These are phyloP conservation scores for Carex myosuroides DNA, from an alignment of 176 grass and related monocot genomes.

Conservation along the genomic window DNA sequence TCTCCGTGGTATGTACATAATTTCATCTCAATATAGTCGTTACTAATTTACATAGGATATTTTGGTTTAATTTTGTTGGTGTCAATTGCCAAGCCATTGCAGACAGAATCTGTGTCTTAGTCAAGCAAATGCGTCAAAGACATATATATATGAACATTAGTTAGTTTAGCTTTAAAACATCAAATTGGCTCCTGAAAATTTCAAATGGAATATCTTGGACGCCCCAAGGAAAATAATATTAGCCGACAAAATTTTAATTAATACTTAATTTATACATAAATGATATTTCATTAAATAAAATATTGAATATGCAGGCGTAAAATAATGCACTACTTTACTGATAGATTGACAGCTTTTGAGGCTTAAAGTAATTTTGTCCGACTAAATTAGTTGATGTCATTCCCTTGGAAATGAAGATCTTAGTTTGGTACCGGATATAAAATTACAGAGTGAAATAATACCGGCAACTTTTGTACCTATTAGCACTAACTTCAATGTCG, in stretches of 20 bases:
- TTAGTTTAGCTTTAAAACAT: background rate
- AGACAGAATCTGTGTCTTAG: background rate
- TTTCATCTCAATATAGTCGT: background rate
- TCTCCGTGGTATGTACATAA: slow-evolving; percentile 41
- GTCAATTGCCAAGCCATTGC: background rate
- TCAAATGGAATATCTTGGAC: too few relatives aligned
- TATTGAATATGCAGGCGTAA: too few relatives aligned
- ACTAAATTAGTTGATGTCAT: background rate
- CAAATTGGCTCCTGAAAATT: too few relatives aligned
- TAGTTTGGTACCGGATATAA: background rate
- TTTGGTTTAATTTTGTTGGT: background rate
- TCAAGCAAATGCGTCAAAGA: background rate
- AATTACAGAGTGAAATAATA: background rate
- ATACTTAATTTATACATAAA: too few relatives aligned
- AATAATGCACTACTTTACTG: too few relatives aligned
- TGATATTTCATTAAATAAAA: too few relatives aligned
- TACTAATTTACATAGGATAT: background rate
- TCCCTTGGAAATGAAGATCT: slow-evolving; percentile 21
- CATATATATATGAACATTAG: background rate
- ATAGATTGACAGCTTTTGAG: too few relatives aligned
- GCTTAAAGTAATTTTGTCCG: too few relatives aligned
- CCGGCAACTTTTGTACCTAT: slow-evolving; percentile 19
- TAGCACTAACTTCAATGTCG: slow-evolving; percentile 7
- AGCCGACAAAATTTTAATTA: too few relatives aligned
- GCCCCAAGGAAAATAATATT: too few relatives aligned